These are phyloP conservation scores for Marasmius tenuissimus DNA, from an alignment of 1,284 basidiomycete species.

Conservation along the genomic window DNA sequence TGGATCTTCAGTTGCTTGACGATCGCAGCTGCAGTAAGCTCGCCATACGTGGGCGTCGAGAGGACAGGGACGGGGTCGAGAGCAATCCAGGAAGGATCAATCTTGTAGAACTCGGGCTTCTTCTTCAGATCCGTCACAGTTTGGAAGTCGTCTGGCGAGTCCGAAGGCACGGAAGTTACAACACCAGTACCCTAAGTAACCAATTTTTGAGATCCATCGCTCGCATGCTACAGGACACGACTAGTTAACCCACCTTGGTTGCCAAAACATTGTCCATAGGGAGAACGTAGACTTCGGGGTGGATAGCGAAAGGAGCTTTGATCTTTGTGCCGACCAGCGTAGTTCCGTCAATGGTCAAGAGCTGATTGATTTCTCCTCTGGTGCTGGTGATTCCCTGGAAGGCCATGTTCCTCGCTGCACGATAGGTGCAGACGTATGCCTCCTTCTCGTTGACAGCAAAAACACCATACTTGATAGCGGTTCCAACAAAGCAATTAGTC, in stretches of 20 bases:
- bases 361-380: constrained; percentile 71
- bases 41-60: constrained; percentile 87
- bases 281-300: constrained; percentile 90
- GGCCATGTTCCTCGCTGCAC: constrained; percentile 96
- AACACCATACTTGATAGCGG: constrained; percentile 89
- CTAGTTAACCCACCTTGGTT: constrained; percentile 65
- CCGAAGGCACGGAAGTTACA: constrained; percentile 97
- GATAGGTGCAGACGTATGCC: constrained; percentile 88
- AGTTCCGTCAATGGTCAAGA: constrained; percentile 77
- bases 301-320: constrained; percentile 83
- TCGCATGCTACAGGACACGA: not conserved
- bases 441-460: constrained; percentile 87
- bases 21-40: constrained; percentile 87
- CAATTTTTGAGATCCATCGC: not conserved
- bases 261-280: constrained; percentile 98
- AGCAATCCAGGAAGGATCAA: constrained; percentile 88
- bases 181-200: constrained; percentile 86
- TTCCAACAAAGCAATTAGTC: constrained; percentile 97
- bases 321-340: constrained; percentile 90
- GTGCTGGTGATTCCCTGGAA: constrained; percentile 85
- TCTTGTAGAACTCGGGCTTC: constrained; percentile 97
- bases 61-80: constrained; percentile 90
- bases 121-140: constrained; percentile 93
- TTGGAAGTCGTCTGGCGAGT: constrained; percentile 97
- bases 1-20: constrained; percentile 93